A percentile compares a stretch with the other conserved stretches of the same genome.
phyloP scores from a whole-genome alignment of 495 filamentous ascomycete genomes.

The Margaritispora aquatica region DNA sequence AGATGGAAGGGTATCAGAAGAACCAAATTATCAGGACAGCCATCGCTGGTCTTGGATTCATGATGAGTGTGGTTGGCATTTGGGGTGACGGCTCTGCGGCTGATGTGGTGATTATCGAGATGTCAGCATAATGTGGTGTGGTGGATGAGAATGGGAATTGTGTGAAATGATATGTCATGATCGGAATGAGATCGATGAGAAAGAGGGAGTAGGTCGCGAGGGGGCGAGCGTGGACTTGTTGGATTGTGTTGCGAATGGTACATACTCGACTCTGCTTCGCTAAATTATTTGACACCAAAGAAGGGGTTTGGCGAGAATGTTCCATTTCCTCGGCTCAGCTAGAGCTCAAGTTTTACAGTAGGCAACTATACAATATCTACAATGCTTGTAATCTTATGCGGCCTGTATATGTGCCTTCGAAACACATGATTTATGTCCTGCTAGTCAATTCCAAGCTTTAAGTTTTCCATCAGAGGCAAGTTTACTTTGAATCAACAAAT shows the following conservation, averaged over 20 bases:
- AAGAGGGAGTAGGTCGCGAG: background rate
- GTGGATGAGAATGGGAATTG: background rate
- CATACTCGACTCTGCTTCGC: slow-evolving; percentile 12
- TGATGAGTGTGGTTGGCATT: slow-evolving; percentile 73
- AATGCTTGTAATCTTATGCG: too few relatives aligned
- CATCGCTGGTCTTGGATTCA: slow-evolving; percentile 59
- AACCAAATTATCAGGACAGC: slow-evolving; percentile 53
- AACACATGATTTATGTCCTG: too few relatives aligned
- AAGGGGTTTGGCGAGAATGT: background rate
- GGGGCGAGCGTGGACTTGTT: background rate
- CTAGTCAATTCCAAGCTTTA: too few relatives aligned
- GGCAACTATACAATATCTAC: too few relatives aligned
- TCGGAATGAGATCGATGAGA: background rate
- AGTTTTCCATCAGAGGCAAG: too few relatives aligned
- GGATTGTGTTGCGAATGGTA: background rate
- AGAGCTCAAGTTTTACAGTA: too few relatives aligned
- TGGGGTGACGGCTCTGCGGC: slow-evolving; percentile 70
- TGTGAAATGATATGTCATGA: background rate
- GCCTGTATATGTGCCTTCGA: too few relatives aligned
- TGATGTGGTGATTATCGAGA: slow-evolving; percentile 18
- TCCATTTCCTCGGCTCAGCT: background rate
- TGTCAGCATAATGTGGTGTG: slow-evolving; percentile 4
- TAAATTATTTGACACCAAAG: slow-evolving; percentile 1
- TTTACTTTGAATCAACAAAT: too few relatives aligned
- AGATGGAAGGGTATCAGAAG: slow-evolving; percentile 59